Evolutionary conservation across 2,329 filamentous ascomycete species (phyloP), one percentile per base, ranked within the genome.

Genomic region (Ophiocordyceps unilateralis): DNA sequence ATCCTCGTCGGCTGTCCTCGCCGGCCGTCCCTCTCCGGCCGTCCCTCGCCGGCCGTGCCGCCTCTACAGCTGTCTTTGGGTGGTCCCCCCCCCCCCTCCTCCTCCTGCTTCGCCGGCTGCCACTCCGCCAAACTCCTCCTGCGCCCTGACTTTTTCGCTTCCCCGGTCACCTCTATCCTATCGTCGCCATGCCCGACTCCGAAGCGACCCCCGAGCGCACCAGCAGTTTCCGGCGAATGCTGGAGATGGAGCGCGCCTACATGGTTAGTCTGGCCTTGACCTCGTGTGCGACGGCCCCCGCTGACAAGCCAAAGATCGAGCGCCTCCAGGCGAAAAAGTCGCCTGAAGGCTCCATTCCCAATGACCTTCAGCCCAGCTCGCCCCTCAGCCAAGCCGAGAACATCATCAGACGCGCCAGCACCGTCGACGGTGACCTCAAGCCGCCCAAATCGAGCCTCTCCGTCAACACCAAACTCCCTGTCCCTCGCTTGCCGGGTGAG

Each of bases 201-300:
- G 49, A 46, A 41, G 43, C 45, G 43, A 46, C 45, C 12, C 47
- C 49, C 9, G 47, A 44, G 42, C 60, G 61, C 50, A 62, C 63
- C 47, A 66, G 66, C 53, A 74, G 67, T 55, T 67, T 77, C 48
- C 65, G 74, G 55, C 66, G 63, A 46, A 76, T 78, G 73, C 62
- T 77, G 41, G 71, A 76, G 50, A 58, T 77, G 42, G 74, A 78
- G 53, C 72, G 69, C 53, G 65, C 64, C 53, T 67, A 63, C 56
- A 74, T 73, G 69, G 74, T 77, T 62, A 62, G 64, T 53, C n/a
- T n/a, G n/a, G 4, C 14, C 19, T 17, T 11, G 9, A 14, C 24
- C 40, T 24, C 40, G 19, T 32, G 17, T 26, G 14, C 40, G 17
- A 30, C 40, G 4, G 7, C 6, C 40, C 21, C 30, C 7, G 23